These are phyloP conservation scores for Cornus suecica DNA, from an alignment of 148 eudicot genomes.

Conservation along the genomic window DNA sequence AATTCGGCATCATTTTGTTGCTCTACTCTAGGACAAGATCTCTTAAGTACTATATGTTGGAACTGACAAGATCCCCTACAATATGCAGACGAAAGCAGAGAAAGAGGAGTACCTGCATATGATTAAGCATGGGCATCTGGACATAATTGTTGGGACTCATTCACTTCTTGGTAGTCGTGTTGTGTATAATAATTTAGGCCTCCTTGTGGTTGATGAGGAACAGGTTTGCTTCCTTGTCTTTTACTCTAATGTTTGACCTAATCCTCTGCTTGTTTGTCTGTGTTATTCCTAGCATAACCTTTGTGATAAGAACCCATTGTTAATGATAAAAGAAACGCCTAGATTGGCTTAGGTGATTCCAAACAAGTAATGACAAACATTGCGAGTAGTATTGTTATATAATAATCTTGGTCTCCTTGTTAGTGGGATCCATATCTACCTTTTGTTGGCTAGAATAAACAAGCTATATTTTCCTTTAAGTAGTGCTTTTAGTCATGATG, in stretches of 20 bases:
- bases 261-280: neutral
- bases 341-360: neutral
- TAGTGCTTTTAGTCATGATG: too few relatives aligned
- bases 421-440: slow-evolving; percentile 5
- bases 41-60: neutral
- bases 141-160: slow-evolving; percentile 93
- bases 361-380: neutral
- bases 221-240: slow-evolving; percentile 59
- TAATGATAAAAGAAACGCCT: neutral
- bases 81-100: slow-evolving; percentile 71
- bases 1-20: neutral
- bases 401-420: neutral
- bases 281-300: neutral
- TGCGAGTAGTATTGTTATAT: neutral
- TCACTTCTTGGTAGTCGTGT: slow-evolving; percentile 88
- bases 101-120: slow-evolving; percentile 69
- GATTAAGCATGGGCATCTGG: slow-evolving; percentile 75
- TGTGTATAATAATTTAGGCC: slow-evolving; percentile 81
- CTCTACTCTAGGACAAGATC: slow-evolving; percentile 6
- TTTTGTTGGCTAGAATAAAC: too few relatives aligned
- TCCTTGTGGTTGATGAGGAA: slow-evolving; percentile 97
- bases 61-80: slow-evolving; percentile 19
- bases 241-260: neutral
- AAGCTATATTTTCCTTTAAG: neutral
- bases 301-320: neutral